These are phyloP conservation scores for Neoascochyta sp. DNA, from an alignment of 2,329 filamentous ascomycete genomes.

Conservation along the genomic window DNA sequence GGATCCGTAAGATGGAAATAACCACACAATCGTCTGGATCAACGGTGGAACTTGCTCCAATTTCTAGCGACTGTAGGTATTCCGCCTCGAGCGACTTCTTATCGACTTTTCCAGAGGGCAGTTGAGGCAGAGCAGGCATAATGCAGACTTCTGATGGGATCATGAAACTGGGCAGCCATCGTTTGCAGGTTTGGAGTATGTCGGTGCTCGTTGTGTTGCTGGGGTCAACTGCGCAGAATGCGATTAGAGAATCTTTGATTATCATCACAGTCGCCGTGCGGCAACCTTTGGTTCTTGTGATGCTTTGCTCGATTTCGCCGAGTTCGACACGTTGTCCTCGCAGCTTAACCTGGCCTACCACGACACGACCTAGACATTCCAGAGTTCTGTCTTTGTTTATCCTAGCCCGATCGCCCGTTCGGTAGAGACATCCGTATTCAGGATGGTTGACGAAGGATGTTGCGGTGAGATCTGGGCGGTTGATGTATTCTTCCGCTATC, in stretches of 20 bases:
- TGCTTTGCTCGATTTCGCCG: constrained; percentile 52
- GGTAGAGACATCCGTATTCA: constrained; percentile 67
- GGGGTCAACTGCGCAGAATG: constrained; percentile 63
- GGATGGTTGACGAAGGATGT: constrained; percentile 65
- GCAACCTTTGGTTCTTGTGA: constrained; percentile 40
- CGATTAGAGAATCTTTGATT: constrained; percentile 64
- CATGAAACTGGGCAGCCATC: constrained; percentile 82
- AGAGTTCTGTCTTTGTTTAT: constrained; percentile 65
- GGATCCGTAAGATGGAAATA: constrained; percentile 38
- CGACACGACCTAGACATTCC: constrained; percentile 79
- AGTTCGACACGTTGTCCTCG: constrained; percentile 79
- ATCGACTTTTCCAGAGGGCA: constrained; percentile 83
- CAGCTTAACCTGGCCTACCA: constrained; percentile 79
- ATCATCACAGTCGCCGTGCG: constrained; percentile 66
- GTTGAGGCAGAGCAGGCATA: constrained; percentile 62
- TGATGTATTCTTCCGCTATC: constrained; percentile 76
- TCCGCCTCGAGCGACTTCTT: constrained; percentile 59
- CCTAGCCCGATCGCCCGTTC: constrained; percentile 79
- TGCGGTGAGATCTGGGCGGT: constrained; percentile 70
- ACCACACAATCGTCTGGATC: constrained; percentile 9
- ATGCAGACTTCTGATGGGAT: constrained; percentile 69
- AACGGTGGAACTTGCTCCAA: constrained; percentile 11
- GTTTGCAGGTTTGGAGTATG: constrained; percentile 59
- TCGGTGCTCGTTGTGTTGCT: constrained; percentile 37
- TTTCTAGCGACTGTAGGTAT: constrained; percentile 42